Evolutionary conservation across 1,139 yeast genomes (phyloP), one percentile per base, ranked within the genome.

Genomic region (Wickerhamomyces sp.): DNA sequence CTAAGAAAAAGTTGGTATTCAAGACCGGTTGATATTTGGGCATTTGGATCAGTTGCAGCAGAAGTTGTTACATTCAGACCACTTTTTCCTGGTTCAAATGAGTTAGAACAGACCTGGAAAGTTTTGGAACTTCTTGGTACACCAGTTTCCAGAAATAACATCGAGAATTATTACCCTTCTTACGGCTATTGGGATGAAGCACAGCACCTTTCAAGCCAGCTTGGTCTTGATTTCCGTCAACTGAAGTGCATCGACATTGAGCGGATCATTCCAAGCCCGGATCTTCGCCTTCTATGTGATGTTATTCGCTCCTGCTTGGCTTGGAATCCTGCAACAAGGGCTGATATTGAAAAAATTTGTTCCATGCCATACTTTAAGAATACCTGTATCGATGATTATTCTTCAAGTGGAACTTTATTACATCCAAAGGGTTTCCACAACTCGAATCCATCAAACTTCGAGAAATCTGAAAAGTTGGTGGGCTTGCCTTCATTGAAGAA

Each of bases 11-110:
- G 70, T 8, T 61, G 61, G 47, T 87, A 91, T 56, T 75, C 91
- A 0, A 71, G 66, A 34, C 88, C 95, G 1, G 75, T 87, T 28
- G 98, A 91, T 63, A 74, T 89, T 27, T 91, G 97, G 97, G 95
- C 97, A 0, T 84, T 87, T 62, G 96, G 95, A 2, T 71, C 82
- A 20, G 86, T 91, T 31, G 89, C 91, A 0, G 77, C 76, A 6
- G 98, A 91, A 58, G 65, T 86, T 30, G 83, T 87, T 16, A 78
- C 78, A 29, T 76, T 84, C 46, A 57, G 67, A 27, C 96, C 97
- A 0, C 61, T 89, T 27, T 87, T 91, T 51, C 95, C 96, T 0
- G 98, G 97, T 0, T 54, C 70, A 12, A 73, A 78, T 51, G 94
- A 86, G 52, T 49, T 79, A 31, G 95, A 88, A 51, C 96, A 87